Conservation (phyloP, 2,329 filamentous ascomycete species). For the Penicillium expansum region DNA sequence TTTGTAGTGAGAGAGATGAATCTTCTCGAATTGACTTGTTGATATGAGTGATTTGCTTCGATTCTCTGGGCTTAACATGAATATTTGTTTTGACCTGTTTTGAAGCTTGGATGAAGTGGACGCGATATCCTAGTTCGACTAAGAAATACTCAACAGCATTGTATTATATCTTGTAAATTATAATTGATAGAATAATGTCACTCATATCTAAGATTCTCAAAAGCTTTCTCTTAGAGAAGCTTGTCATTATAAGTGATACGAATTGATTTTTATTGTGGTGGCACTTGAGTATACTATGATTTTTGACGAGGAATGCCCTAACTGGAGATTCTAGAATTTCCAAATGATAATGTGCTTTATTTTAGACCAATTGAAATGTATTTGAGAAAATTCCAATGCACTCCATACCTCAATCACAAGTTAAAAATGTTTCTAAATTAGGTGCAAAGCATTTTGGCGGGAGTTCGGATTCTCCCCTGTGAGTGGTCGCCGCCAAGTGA, state of each 20-base stretch:
- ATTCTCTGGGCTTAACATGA: neutral
- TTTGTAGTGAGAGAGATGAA: neutral
- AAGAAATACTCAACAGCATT: neutral
- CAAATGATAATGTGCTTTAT: neutral
- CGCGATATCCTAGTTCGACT: neutral
- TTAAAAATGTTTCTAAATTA: neutral
- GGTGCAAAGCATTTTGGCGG: neutral
- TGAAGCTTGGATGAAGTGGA: too few species aligned
- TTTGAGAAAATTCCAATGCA: neutral
- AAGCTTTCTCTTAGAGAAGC: neutral
- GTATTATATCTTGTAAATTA: neutral
- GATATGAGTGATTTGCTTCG: neutral
- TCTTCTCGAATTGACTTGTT: neutral
- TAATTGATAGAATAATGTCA: neutral
- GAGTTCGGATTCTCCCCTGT: slow-evolving; percentile 5
- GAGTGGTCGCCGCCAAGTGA: slow-evolving; percentile 23
- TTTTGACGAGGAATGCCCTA: neutral
- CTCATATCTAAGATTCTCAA: neutral
- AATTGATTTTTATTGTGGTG: neutral
- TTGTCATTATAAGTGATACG: neutral
- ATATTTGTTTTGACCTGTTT: neutral
- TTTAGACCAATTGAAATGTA: neutral
- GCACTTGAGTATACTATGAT: neutral
- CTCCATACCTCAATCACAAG: neutral
- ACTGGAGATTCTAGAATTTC: too few species aligned